These are phyloP conservation scores for Aphanomyces euteiches DNA, from an alignment of 352 stramenopile species.

Conservation along the genomic window DNA sequence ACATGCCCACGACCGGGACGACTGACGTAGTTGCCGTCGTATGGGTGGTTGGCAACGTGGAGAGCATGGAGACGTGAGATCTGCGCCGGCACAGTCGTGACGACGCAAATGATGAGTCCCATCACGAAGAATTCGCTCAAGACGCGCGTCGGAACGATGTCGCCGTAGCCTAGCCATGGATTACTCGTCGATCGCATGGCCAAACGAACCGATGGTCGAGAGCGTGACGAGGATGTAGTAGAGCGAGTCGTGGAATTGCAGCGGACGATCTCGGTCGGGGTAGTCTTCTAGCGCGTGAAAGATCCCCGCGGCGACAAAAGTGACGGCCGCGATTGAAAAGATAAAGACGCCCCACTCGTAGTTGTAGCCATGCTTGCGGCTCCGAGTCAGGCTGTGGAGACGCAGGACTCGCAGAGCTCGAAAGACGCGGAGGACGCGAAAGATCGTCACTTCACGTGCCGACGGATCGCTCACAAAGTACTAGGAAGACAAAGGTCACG, in stretches of 20 bases:
- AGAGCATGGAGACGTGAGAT: slow-evolving; percentile 59
- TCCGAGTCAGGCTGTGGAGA: slow-evolving; percentile 52
- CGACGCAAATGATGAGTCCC: slow-evolving; percentile 59
- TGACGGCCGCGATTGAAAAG: slow-evolving; percentile 56
- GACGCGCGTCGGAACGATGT: slow-evolving; percentile 49
- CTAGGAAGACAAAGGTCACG: slow-evolving; percentile 31
- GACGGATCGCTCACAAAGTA: slow-evolving; percentile 45
- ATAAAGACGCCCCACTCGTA: slow-evolving; percentile 71
- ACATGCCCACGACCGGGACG: slow-evolving; percentile 45
- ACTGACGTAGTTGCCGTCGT: slow-evolving; percentile 48
- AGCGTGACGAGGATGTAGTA: slow-evolving; percentile 75
- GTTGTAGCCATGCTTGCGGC: slow-evolving; percentile 66
- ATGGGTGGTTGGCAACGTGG: slow-evolving; percentile 52
- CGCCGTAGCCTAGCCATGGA: slow-evolving; percentile 44
- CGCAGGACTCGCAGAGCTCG: slow-evolving; percentile 56
- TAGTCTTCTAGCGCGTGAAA: slow-evolving; percentile 63
- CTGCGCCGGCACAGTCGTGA: slow-evolving; percentile 59
- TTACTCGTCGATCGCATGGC: neutral
- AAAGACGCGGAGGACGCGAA: slow-evolving; percentile 67
- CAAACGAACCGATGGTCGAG: slow-evolving; percentile 56
- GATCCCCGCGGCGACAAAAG: slow-evolving; percentile 60
- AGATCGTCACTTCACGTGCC: slow-evolving; percentile 56
- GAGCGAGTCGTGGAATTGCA: slow-evolving; percentile 60
- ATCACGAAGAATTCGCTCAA: slow-evolving; percentile 69
- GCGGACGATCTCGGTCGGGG: slow-evolving; percentile 33